phyloP scores from a whole-genome alignment of 148 eudicot genomes.

The Rhododendron williamsianum region DNA sequence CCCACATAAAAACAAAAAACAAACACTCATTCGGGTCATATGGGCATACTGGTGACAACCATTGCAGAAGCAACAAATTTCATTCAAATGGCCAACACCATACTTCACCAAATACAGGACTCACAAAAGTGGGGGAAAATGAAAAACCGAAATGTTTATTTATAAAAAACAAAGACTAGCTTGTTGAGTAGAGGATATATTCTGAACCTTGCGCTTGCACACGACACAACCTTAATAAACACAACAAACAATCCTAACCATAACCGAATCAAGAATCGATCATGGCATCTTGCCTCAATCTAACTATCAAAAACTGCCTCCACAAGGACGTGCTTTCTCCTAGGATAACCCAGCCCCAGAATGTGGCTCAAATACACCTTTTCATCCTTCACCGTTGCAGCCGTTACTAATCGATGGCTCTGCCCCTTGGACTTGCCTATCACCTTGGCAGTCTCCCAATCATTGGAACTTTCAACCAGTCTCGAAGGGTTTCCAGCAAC shows the following conservation, averaged over 20 bases:
- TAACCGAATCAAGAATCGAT: neutral
- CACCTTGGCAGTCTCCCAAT: constrained; percentile 64
- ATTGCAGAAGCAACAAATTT: neutral
- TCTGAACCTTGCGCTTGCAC: neutral
- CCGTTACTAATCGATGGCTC: constrained; percentile 54
- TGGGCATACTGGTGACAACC: neutral
- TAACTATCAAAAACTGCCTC: constrained; percentile 60
- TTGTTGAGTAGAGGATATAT: neutral
- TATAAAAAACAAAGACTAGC: neutral
- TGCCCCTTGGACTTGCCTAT: constrained; percentile 41
- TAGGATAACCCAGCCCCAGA: constrained; percentile 78
- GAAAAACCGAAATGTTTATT: neutral
- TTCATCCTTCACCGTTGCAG: constrained; percentile 70
- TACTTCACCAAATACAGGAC: neutral
- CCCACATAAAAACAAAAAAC: too few species aligned
- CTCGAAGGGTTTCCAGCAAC: constrained; percentile 67
- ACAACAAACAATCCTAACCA: neutral
- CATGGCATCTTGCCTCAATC: neutral
- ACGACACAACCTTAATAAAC: neutral
- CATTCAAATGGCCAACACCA: neutral
- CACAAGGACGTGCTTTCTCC: constrained; percentile 62
- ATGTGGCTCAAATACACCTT: constrained; percentile 67
- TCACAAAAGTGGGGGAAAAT: neutral
- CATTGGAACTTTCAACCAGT: constrained; percentile 62
- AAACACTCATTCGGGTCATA: too few species aligned